phyloP scores from a whole-genome alignment of 331 rosid genomes.

The Malus hybrid region DNA sequence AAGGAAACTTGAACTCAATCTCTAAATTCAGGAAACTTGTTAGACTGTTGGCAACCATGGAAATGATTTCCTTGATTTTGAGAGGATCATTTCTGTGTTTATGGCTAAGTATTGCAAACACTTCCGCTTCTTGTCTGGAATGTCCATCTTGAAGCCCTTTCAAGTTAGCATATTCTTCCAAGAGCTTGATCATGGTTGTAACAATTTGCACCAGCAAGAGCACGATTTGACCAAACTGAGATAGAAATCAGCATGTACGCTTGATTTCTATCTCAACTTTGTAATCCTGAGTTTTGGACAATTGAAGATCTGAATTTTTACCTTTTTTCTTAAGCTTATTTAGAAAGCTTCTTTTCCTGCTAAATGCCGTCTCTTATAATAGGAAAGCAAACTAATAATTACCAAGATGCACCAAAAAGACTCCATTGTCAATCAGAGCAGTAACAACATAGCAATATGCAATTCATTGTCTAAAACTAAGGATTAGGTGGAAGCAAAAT shows the following conservation, averaged over 20 bases:
- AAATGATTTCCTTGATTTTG: too few species aligned
- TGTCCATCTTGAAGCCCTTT: too few species aligned
- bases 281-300: neutral
- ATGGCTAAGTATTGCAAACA: too few species aligned
- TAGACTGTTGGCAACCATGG: too few species aligned
- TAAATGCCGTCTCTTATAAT: conserved; percentile 83
- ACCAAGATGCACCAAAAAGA: neutral
- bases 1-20: too few species aligned
- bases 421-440: neutral
- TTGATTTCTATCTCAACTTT: neutral
- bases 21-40: neutral
- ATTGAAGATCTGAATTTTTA: conserved; percentile 9
- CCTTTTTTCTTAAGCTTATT: conserved; percentile 88
- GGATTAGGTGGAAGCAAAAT: neutral
- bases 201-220: too few species aligned
- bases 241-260: neutral
- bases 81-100: too few species aligned
- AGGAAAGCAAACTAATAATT: conserved; percentile 15
- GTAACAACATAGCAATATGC: neutral
- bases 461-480: neutral
- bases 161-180: too few species aligned
- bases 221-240: too few species aligned
- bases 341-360: conserved; percentile 94
- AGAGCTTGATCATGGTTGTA: too few species aligned
- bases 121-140: too few species aligned